phyloP scores from a whole-genome alignment of 2,329 filamentous ascomycete genomes.

The Botrytis elliptica region DNA sequence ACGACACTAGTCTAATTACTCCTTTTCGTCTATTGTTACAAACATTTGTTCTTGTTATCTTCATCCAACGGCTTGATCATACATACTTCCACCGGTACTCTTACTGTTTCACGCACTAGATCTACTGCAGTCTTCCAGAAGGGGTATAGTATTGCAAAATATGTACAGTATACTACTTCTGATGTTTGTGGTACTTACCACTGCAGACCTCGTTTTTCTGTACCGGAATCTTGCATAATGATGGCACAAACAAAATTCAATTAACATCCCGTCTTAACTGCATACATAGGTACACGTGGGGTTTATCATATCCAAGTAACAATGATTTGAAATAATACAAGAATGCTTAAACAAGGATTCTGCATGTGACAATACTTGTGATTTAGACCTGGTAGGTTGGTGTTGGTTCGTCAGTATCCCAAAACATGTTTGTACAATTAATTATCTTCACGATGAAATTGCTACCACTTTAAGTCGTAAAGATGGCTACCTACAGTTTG shows the following conservation, averaged over 20 bases:
- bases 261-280: constrained; percentile 18
- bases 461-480: constrained; percentile 6
- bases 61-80: constrained; percentile 20
- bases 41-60: constrained; percentile 6
- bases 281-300: constrained; percentile 18
- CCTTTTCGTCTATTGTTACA: constrained; percentile 17
- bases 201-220: constrained; percentile 19
- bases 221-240: constrained; percentile 21
- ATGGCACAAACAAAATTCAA: constrained; percentile 17
- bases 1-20: not conserved
- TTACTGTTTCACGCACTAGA: constrained; percentile 8
- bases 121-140: constrained; percentile 10
- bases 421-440: constrained; percentile 11
- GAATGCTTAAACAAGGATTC: constrained; percentile 10
- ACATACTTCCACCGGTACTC: constrained; percentile 15
- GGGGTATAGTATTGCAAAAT: not conserved
- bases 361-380: constrained; percentile 3
- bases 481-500: constrained; percentile 15
- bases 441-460: constrained; percentile 5
- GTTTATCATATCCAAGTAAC: constrained; percentile 2
- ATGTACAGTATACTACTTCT: constrained; percentile 10
- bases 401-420: constrained; percentile 1
- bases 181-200: constrained; percentile 5
- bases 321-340: constrained; percentile 19
- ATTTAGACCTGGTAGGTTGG: constrained; percentile 5